phyloP scores from a whole-genome alignment of 1,139 yeast species.

The Diutina neorugosa region DNA sequence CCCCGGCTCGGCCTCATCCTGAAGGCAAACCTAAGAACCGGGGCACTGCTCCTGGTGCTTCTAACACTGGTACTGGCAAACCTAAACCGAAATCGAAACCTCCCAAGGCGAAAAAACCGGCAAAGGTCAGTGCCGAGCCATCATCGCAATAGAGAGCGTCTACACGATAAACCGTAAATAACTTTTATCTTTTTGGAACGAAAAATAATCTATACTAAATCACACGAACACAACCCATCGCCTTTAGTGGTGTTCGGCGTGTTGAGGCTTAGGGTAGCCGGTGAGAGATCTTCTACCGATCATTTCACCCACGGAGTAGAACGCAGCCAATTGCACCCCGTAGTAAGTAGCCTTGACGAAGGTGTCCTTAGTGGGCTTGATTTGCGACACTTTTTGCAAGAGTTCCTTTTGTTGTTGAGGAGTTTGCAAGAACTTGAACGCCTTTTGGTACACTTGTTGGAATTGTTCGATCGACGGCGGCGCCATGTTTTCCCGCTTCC shows the following conservation, averaged over 20 bases:
- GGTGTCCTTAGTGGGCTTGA: conserved; percentile 44
- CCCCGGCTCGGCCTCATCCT: too few relatives aligned
- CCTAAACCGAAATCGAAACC: neutral
- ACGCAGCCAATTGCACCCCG: conserved; percentile 77
- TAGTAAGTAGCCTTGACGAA: conserved; percentile 61
- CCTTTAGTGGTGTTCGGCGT: neutral
- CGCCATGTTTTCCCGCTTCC: conserved; percentile 83
- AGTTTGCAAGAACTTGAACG: conserved; percentile 25
- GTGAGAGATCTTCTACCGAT: conserved; percentile 90
- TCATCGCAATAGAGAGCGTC: too few relatives aligned
- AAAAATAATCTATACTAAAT: too few relatives aligned
- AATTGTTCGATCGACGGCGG: conserved; percentile 80
- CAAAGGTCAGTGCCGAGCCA: neutral
- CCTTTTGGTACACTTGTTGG: conserved; percentile 57
- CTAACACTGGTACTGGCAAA: neutral
- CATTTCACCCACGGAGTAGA: conserved; percentile 91
- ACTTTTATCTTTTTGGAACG: neutral
- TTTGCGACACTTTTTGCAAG: conserved; percentile 27
- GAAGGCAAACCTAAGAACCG: too few relatives aligned
- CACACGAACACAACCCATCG: too few relatives aligned
- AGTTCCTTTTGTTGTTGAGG: conserved; percentile 37
- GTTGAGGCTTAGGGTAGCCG: conserved; percentile 48
- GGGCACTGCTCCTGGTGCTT: neutral
- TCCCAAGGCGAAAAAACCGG: neutral
- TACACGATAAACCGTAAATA: too few relatives aligned